Percentiles rank a stretch among this genome's conserved stretches.
phyloP scores from a whole-genome alignment of 2,329 filamentous ascomycete genomes.

The Botryotinia globosa region DNA sequence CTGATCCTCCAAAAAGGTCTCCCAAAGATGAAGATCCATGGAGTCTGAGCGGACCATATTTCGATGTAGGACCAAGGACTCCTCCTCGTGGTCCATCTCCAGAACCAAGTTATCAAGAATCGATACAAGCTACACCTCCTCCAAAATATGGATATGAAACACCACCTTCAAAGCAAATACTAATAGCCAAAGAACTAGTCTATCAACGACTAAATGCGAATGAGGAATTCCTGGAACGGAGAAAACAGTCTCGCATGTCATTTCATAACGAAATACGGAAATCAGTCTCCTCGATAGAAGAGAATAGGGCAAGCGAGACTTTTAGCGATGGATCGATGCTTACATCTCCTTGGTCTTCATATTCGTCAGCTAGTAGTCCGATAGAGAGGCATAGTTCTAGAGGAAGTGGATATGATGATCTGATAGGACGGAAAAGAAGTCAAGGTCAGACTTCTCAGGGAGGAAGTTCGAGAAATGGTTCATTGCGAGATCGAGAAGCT shows the following conservation, averaged over 20 bases:
- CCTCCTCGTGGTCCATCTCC: slow-evolving; percentile 21
- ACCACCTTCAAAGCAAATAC: slow-evolving; percentile 23
- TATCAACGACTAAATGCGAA: slow-evolving; percentile 30
- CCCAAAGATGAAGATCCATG: slow-evolving; percentile 12
- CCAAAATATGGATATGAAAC: slow-evolving; percentile 24
- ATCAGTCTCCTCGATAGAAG: slow-evolving; percentile 31
- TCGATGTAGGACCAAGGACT: slow-evolving; percentile 24
- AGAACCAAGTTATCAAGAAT: slow-evolving; percentile 9
- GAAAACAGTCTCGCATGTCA: slow-evolving; percentile 30
- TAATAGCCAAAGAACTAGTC: slow-evolving; percentile 34
- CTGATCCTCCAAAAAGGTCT: neutral
- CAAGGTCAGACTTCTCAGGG: slow-evolving; percentile 27
- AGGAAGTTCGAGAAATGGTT: slow-evolving; percentile 16
- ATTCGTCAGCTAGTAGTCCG: slow-evolving; percentile 25
- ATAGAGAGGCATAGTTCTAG: slow-evolving; percentile 29
- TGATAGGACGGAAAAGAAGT: slow-evolving; percentile 33
- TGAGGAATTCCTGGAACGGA: slow-evolving; percentile 34
- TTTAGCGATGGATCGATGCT: slow-evolving; percentile 21
- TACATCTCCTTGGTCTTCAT: slow-evolving; percentile 17
- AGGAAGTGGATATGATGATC: slow-evolving; percentile 30
- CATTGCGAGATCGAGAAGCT: slow-evolving; percentile 21
- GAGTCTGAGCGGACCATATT: slow-evolving; percentile 21
- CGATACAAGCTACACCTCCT: slow-evolving; percentile 14
- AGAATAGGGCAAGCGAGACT: slow-evolving; percentile 22
- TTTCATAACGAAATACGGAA: slow-evolving; percentile 33